Evolutionary conservation across 257 asterid genomes (phyloP).

Genomic region (Eucommia ulmoides): DNA sequence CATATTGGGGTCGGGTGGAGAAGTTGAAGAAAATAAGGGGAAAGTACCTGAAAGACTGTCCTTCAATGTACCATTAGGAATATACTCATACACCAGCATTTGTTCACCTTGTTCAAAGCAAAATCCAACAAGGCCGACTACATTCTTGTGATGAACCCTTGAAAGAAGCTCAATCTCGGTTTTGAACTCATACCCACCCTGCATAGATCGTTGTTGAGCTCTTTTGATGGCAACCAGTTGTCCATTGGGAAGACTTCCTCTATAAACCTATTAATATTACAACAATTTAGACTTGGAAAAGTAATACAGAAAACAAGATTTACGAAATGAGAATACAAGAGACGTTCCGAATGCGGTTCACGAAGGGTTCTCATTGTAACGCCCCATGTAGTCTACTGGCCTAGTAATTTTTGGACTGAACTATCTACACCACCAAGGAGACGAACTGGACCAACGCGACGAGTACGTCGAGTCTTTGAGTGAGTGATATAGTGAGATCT

Average conservation of each 20-base stretch:
- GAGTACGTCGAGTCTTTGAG: too few species aligned
- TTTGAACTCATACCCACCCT: constrained; percentile 76
- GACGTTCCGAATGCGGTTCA: too few species aligned
- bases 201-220: constrained; percentile 65
- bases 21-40: too few species aligned
- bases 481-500: too few species aligned
- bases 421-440: too few species aligned
- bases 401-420: too few species aligned
- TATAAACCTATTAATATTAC: constrained; percentile 45
- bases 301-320: too few species aligned
- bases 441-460: too few species aligned
- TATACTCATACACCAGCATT: constrained; percentile 69
- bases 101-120: constrained; percentile 77
- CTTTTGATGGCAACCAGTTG: constrained; percentile 67
- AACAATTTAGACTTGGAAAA: background rate
- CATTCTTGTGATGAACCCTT: constrained; percentile 88
- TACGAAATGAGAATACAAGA: too few species aligned
- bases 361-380: too few species aligned
- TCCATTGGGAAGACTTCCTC: constrained; percentile 62
- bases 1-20: too few species aligned
- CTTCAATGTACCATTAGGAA: constrained; percentile 70
- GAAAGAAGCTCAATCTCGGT: constrained; percentile 96
- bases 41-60: constrained; percentile 68
- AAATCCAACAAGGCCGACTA: constrained; percentile 61
- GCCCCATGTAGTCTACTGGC: too few species aligned